Evolutionary conservation across 805 yeast species (phyloP).

Genomic region (Sugiyamaella smithiae): DNA sequence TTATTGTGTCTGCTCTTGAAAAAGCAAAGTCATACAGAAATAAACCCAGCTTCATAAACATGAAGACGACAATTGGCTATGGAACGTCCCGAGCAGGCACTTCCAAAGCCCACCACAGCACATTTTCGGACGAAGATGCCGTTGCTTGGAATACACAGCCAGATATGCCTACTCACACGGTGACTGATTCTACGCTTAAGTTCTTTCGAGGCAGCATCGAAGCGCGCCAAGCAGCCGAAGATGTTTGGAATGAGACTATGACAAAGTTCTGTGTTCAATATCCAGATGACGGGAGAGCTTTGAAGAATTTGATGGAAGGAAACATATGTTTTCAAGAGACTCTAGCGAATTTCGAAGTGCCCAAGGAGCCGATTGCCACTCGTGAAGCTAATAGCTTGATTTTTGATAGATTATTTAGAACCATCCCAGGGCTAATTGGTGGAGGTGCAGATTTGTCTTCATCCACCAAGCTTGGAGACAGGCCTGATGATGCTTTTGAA

Average conservation of each 20-base stretch:
- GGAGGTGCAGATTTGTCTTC: conserved; percentile 39
- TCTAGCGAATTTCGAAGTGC: neutral
- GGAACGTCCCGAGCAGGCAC: conserved; percentile 34
- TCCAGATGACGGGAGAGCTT: conserved; percentile 77
- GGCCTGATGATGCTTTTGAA: conserved; percentile 8
- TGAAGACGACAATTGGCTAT: conserved; percentile 38
- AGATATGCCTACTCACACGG: conserved; percentile 8
- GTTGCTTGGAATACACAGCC: conserved; percentile 7
- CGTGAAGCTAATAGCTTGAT: conserved; percentile 19
- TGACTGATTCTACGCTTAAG: conserved; percentile 1
- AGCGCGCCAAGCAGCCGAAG: conserved; percentile 35
- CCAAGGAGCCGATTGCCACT: conserved; percentile 9
- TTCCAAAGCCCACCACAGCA: conserved; percentile 39
- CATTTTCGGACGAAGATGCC: conserved; percentile 35
- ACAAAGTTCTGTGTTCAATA: conserved; percentile 60
- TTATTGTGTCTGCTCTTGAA: conserved; percentile 36
- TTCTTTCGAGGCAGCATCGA: neutral
- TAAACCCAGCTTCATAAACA: conserved; percentile 39
- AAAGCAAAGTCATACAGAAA: conserved; percentile 31
- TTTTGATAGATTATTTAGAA: conserved; percentile 32
- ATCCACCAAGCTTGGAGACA: conserved; percentile 14
- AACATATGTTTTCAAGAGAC: conserved; percentile 42
- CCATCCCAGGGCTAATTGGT: conserved; percentile 32
- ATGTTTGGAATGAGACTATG: conserved; percentile 69
- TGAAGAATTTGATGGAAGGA: conserved; percentile 70